Evolutionary conservation across 495 filamentous ascomycete genomes (phyloP).

Genomic region (Daldinia grandis): DNA sequence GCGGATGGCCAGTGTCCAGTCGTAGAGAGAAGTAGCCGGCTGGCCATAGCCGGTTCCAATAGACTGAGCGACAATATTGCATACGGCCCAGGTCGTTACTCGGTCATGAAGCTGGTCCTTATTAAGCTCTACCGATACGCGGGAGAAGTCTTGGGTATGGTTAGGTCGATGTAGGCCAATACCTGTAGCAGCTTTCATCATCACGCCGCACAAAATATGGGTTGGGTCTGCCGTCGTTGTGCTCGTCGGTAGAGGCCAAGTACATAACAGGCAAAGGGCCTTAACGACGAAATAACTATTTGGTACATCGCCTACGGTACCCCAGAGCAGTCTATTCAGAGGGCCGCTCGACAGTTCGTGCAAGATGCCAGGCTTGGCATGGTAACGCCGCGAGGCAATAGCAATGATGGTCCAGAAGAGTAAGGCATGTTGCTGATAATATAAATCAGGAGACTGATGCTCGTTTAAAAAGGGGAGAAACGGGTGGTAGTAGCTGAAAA

Average conservation of each 20-base stretch:
- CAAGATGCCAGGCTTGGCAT: constrained; percentile 69
- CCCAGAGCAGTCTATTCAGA: constrained; percentile 80
- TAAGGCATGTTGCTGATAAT: constrained; percentile 74
- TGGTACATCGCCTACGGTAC: constrained; percentile 80
- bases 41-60: constrained; percentile 92
- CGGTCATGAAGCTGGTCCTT: constrained; percentile 86
- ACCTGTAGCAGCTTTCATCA: constrained; percentile 93
- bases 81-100: constrained; percentile 88
- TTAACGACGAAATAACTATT: constrained; percentile 92
- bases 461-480: constrained; percentile 85
- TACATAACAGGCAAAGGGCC: constrained; percentile 86
- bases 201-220: constrained; percentile 87
- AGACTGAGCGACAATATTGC: constrained; percentile 92
- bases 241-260: constrained; percentile 89
- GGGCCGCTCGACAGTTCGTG: constrained; percentile 72
- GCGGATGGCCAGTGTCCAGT: constrained; percentile 78
- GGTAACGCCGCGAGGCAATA: constrained; percentile 80
- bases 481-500: constrained; percentile 83
- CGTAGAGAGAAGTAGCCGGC: constrained; percentile 86
- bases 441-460: constrained; percentile 74
- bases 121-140: constrained; percentile 81
- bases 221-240: constrained; percentile 88
- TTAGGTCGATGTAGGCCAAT: constrained; percentile 90
- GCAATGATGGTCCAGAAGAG: constrained; percentile 90
- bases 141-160: constrained; percentile 89